Percentiles rank a stretch among this genome's conserved stretches.
phyloP scores from a whole-genome alignment of 2,329 filamentous ascomycete species.

The Fusarium sp. region DNA sequence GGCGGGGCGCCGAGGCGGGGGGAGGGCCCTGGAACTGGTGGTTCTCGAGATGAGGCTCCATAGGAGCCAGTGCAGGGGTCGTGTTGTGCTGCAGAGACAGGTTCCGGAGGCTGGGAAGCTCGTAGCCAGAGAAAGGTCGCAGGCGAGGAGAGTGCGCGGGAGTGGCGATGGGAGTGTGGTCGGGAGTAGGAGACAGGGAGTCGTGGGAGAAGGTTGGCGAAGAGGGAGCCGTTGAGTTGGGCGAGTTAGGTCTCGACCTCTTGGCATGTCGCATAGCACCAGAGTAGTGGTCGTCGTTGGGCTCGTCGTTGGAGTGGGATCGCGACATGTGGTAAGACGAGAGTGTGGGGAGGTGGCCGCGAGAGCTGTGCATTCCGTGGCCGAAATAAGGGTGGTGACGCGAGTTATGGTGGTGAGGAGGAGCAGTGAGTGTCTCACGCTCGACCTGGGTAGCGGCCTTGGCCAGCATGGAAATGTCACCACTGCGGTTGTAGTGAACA shows the following conservation, averaged over 20 bases:
- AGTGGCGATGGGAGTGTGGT: slow-evolving; percentile 98
- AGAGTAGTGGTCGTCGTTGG: slow-evolving; percentile 82
- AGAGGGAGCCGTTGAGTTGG: slow-evolving; percentile 94
- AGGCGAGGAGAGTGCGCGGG: slow-evolving; percentile 95
- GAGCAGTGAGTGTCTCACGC: slow-evolving; percentile 66
- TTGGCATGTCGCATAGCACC: slow-evolving; percentile 82
- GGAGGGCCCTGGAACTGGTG: slow-evolving; percentile 63
- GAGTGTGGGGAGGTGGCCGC: slow-evolving; percentile 80
- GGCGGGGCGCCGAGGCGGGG: slow-evolving; percentile 66
- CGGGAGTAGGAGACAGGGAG: slow-evolving; percentile 93
- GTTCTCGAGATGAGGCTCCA: slow-evolving; percentile 70
- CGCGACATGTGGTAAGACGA: slow-evolving; percentile 96
- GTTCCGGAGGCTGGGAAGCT: slow-evolving; percentile 87
- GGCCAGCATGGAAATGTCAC: slow-evolving; percentile 73
- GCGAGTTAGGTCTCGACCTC: slow-evolving; percentile 92
- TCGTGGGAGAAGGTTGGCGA: slow-evolving; percentile 98
- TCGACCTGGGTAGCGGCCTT: slow-evolving; percentile 75
- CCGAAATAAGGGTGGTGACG: slow-evolving; percentile 71
- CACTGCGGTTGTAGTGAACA: slow-evolving; percentile 66
- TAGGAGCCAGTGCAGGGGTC: slow-evolving; percentile 71
- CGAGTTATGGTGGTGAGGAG: slow-evolving; percentile 60
- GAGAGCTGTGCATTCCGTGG: slow-evolving; percentile 64
- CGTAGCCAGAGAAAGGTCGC: slow-evolving; percentile 82
- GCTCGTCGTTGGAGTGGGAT: slow-evolving; percentile 86
- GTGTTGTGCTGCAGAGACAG: slow-evolving; percentile 68